A percentile compares a stretch with the other conserved stretches of the same genome.
These are phyloP conservation scores for Mycothermus thermophilus DNA, from an alignment of 495 filamentous ascomycete species.

Conservation along the genomic window DNA sequence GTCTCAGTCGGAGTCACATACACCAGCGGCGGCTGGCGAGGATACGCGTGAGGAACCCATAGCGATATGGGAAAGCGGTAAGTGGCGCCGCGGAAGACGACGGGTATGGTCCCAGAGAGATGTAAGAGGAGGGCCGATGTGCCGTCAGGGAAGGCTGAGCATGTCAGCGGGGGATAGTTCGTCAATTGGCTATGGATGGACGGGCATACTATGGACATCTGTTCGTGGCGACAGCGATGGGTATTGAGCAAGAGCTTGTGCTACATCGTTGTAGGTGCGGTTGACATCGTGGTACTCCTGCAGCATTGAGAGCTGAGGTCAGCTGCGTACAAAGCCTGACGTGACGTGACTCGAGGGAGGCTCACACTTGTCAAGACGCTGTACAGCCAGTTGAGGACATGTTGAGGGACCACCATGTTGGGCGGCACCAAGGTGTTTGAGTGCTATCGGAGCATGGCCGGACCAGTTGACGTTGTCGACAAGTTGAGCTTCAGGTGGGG, in stretches of 20 bases:
- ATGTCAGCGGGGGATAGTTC: too few relatives aligned
- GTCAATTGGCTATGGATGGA: not conserved
- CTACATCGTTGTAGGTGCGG: conserved; percentile 84
- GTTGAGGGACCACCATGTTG: conserved; percentile 72
- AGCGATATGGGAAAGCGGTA: conserved; percentile 85
- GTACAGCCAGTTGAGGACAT: conserved; percentile 89
- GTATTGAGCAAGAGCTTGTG: conserved; percentile 64
- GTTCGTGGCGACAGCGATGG: conserved; percentile 80
- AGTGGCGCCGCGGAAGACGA: conserved; percentile 70
- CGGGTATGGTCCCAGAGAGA: conserved; percentile 75
- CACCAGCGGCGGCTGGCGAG: conserved; percentile 64
- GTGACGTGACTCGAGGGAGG: conserved; percentile 1
- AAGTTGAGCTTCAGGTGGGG: too few relatives aligned
- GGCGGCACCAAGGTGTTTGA: not conserved
- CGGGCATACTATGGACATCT: conserved; percentile 76
- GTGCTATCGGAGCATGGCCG: conserved; percentile 11
- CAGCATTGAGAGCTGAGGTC: too few relatives aligned
- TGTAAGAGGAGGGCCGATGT: conserved; percentile 75
- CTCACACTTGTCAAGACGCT: conserved; percentile 67
- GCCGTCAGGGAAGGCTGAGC: conserved; percentile 78
- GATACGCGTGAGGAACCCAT: conserved; percentile 95
- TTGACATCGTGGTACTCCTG: conserved; percentile 91
- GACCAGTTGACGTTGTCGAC: too few relatives aligned
- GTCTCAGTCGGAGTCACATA: conserved; percentile 81
- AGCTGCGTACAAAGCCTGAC: too few relatives aligned